Conservation (phyloP, 1,284 basidiomycete species). For the Cryptococcus amylolentus region DNA sequence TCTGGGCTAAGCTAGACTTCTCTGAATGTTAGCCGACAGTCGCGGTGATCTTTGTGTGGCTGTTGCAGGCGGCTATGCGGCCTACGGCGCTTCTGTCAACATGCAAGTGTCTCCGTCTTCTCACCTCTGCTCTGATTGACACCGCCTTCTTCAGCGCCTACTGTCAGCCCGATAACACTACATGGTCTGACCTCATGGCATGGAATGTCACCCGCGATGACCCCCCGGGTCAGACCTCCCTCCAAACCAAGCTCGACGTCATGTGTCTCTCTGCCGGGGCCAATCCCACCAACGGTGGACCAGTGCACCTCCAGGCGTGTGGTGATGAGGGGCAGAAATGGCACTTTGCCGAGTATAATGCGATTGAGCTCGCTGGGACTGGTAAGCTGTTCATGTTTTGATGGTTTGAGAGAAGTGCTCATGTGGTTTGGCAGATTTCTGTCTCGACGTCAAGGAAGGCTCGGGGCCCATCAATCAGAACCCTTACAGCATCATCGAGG, state of each 20-base stretch:
- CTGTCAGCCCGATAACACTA: conserved; percentile 5
- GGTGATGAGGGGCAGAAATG: conserved; percentile 1
- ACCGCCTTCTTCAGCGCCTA: neutral
- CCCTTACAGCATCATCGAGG: conserved; percentile 15
- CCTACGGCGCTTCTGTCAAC: conserved; percentile 4
- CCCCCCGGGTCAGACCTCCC: neutral
- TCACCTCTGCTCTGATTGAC: neutral
- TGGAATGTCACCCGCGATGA: conserved; percentile 9
- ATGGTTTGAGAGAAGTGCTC: neutral
- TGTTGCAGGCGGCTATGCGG: neutral
- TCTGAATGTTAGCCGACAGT: conserved; percentile 1
- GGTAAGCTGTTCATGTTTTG: conserved; percentile 1
- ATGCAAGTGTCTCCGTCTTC: conserved; percentile 1
- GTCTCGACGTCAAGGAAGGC: conserved; percentile 17
- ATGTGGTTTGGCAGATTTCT: conserved; percentile 7
- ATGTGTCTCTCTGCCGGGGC: neutral
- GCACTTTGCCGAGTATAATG: conserved; percentile 5
- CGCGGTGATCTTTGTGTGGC: conserved; percentile 9
- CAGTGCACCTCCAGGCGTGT: conserved; percentile 4
- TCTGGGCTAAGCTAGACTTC: no score
- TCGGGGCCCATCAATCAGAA: conserved; percentile 7
- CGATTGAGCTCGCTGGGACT: conserved; percentile 3
- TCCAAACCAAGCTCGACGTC: neutral
- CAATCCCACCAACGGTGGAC: conserved; percentile 4
- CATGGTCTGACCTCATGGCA: neutral